Conservation (phyloP, 208 protist genomes). For the Trypanosoma mega region DNA sequence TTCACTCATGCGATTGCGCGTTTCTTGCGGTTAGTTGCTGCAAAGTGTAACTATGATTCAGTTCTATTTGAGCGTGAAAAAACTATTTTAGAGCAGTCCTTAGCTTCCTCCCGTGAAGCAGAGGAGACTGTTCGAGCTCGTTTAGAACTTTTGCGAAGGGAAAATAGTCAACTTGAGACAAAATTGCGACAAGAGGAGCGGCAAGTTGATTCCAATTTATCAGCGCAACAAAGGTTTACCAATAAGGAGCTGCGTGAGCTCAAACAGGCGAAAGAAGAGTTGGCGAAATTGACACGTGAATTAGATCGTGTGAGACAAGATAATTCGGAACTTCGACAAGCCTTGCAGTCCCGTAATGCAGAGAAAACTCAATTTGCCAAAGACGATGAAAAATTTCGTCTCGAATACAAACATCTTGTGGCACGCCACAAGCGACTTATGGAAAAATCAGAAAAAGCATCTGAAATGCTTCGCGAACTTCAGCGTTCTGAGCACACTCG, state of each 20-base stretch:
- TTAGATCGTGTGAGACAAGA: slow-evolving; percentile 17
- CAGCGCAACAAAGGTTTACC: not conserved
- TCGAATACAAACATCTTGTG: slow-evolving; percentile 83
- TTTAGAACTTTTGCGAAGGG: slow-evolving; percentile 16
- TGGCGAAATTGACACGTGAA: slow-evolving; percentile 14
- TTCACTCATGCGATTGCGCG: slow-evolving; percentile 49
- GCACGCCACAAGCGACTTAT: slow-evolving; percentile 49
- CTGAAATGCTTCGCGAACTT: slow-evolving; percentile 52
- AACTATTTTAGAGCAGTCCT: slow-evolving; percentile 35
- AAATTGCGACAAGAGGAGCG: not conserved
- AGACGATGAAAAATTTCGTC: slow-evolving; percentile 64
- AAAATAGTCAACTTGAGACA: slow-evolving; percentile 17
- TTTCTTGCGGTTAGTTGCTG: slow-evolving; percentile 59
- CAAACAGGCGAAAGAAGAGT: slow-evolving; percentile 11
- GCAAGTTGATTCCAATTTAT: too few species aligned
- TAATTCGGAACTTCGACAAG: slow-evolving; percentile 30
- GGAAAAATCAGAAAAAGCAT: slow-evolving; percentile 48
- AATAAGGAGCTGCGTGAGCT: slow-evolving; percentile 1
- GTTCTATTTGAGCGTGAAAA: slow-evolving; percentile 32
- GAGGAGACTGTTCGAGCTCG: slow-evolving; percentile 18
- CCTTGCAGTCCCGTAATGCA: slow-evolving; percentile 33
- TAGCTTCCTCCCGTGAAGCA: slow-evolving; percentile 1
- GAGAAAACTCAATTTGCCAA: slow-evolving; percentile 40
- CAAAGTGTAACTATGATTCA: slow-evolving; percentile 39
- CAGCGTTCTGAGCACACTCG: slow-evolving; percentile 34